phyloP scores from a whole-genome alignment of 2,329 filamentous ascomycete genomes.

The Neonectria neomacrospora region DNA sequence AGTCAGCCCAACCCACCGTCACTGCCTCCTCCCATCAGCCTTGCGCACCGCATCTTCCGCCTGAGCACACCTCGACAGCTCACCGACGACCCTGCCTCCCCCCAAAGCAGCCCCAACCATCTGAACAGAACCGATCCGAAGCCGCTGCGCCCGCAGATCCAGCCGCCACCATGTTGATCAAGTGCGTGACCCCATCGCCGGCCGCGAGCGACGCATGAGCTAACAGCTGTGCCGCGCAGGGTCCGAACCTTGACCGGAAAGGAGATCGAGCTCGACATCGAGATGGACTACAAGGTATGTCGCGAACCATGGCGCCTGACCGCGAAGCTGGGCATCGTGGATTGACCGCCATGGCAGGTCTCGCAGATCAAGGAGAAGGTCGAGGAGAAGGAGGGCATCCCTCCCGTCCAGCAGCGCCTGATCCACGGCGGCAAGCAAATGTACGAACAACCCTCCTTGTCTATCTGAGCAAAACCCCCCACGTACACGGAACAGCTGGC shows the following conservation, averaged over 20 bases:
- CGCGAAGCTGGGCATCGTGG: background rate
- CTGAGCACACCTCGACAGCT: constrained; percentile 6
- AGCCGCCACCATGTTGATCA: constrained; percentile 59
- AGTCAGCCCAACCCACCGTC: constrained; percentile 35
- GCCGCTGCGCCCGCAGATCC: background rate
- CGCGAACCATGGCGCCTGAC: background rate
- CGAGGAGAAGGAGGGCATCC: constrained; percentile 98
- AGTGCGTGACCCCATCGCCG: constrained; percentile 51
- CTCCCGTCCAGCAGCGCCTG: constrained; percentile 93
- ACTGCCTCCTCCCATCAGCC: constrained; percentile 34
- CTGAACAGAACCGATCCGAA: constrained; percentile 12
- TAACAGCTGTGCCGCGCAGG: constrained; percentile 66
- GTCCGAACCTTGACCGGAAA: constrained; percentile 98
- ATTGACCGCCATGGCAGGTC: constrained; percentile 67
- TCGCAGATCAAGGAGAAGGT: constrained; percentile 98
- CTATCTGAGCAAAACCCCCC: background rate
- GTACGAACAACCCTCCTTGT: constrained; percentile 59
- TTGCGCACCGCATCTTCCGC: constrained; percentile 32
- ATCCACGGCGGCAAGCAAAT: constrained; percentile 99
- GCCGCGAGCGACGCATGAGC: constrained; percentile 23
- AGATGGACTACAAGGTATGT: constrained; percentile 87
- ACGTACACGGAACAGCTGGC: background rate
- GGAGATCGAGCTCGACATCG: constrained; percentile 98
- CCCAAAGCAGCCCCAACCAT: background rate
- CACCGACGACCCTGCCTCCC: background rate